Conservation (phyloP, 1,139 yeast species). For the Ogataea hybrid region DNA sequence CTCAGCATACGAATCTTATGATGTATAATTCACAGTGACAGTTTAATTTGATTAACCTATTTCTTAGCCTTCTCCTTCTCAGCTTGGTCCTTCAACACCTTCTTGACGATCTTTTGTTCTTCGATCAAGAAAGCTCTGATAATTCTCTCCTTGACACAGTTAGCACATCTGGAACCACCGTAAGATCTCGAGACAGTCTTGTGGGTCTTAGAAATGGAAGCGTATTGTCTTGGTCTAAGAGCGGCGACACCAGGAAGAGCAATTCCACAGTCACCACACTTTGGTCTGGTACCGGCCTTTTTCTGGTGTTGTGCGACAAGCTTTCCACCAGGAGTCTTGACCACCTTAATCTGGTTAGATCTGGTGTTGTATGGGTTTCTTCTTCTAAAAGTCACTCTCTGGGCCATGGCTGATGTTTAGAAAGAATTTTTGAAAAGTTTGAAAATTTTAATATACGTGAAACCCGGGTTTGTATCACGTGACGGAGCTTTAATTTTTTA, state of each 20-base stretch:
- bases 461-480: slow-evolving; percentile 11
- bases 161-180: slow-evolving; percentile 99
- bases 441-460: slow-evolving; percentile 6
- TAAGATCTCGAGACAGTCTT: slow-evolving; percentile 99
- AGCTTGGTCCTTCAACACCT: slow-evolving; percentile 94
- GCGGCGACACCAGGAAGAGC: slow-evolving; percentile 91
- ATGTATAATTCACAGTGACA: slow-evolving; percentile 12
- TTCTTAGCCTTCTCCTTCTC: slow-evolving; percentile 72
- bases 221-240: slow-evolving; percentile 97
- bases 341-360: slow-evolving; percentile 98
- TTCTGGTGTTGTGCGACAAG: slow-evolving; percentile 96
- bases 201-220: slow-evolving; percentile 90
- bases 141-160: slow-evolving; percentile 98
- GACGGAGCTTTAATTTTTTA: too few relatives aligned
- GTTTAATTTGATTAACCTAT: slow-evolving; percentile 18
- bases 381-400: slow-evolving; percentile 81
- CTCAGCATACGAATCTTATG: slow-evolving; percentile 16
- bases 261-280: slow-evolving; percentile 98
- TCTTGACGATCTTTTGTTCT: slow-evolving; percentile 99
- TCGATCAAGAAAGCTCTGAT: slow-evolving; percentile 99
- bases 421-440: slow-evolving; percentile 9
- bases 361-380: slow-evolving; percentile 95
- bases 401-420: slow-evolving; percentile 52
- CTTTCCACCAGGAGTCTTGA: slow-evolving; percentile 99
- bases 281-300: slow-evolving; percentile 93